Evolutionary conservation across 441 rosid species (phyloP), one percentile per base, ranked within the genome.

Genomic region (Erodium moschatum): DNA sequence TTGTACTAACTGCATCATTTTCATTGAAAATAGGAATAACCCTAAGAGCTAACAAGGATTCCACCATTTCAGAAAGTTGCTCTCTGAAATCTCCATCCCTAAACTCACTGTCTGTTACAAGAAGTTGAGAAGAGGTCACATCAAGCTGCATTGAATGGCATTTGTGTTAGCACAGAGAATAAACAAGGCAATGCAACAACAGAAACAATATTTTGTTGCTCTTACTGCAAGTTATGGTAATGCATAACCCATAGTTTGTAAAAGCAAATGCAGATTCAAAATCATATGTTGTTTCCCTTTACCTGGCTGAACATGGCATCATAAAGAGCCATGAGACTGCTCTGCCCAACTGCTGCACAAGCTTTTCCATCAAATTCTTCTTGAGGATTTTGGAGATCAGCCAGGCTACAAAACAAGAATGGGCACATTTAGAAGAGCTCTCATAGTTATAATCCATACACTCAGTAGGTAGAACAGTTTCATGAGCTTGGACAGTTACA

Each of bases 361-460:
- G 84, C 86, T 78, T 83, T 83, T 69, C 86, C 86, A 70, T 83
- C 86, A 58, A 83, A 73, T 72, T 83, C 86, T 64, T 3, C 48
- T 72, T 83, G 84, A 24, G 81, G 84, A 65, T 81, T 83, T 72
- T 81, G 86, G 73, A 83, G 86, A 76, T 83, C 86, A 72, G 81
- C 83, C 54, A 83, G 74, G 73, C 86, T 83, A 66, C 67, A 76
- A 72, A 69, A 71, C 46, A 66, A 48, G 72, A 29, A 29, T 29
- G 29, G n/a, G 21, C 33, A 33, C 9, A 3, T 24, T 66, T 58
- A 15, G 60, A 24, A 54, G 7, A 52, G 60, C 60, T n/a, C 8
- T 15, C 1, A 52, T 52, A 15, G 13, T 0, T 5, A 50, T 50
- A 6, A 15, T 52, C 9, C 19, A 52, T 52, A 12, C 15, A n/a